Percentiles rank a stretch among this genome's conserved stretches.
These are phyloP conservation scores for Clarireedia paspali DNA, from an alignment of 2,329 filamentous ascomycete genomes.

Conservation along the genomic window DNA sequence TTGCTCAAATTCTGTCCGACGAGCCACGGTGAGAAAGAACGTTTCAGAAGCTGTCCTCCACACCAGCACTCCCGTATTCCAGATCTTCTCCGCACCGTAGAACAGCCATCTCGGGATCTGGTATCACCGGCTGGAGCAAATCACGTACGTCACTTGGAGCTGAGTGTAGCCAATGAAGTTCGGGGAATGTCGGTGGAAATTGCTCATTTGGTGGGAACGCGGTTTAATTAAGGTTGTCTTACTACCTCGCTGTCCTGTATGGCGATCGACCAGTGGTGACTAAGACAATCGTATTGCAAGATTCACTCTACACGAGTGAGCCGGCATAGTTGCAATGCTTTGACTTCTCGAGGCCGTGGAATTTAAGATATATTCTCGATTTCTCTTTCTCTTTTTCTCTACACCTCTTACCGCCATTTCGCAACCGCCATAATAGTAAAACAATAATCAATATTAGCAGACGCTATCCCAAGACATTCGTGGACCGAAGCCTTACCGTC, in stretches of 20 bases:
- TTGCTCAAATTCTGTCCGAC: not conserved
- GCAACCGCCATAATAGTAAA: not conserved
- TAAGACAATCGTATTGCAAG: not conserved
- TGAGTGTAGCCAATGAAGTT: not conserved
- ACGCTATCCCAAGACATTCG: not conserved
- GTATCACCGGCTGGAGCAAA: not conserved
- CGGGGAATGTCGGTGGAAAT: not conserved
- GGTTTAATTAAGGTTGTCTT: not conserved
- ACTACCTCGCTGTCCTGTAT: not conserved
- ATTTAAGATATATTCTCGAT: not conserved
- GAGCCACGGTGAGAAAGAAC: conserved; percentile 5
- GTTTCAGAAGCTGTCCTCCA: not conserved
- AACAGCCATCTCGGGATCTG: not conserved
- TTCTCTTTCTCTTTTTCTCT: not conserved
- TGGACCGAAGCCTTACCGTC: not conserved
- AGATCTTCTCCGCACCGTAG: not conserved
- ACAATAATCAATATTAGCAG: not conserved
- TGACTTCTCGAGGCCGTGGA: not conserved
- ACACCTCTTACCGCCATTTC: not conserved
- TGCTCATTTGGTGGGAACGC: not conserved
- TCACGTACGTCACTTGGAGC: not conserved
- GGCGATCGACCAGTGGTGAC: not conserved
- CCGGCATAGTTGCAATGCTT: no score
- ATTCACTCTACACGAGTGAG: no score
- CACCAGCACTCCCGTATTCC: not conserved